A percentile compares a stretch with the other conserved stretches of the same genome.
Evolutionary conservation across 2,329 filamentous ascomycete genomes (phyloP).

Genomic region (Alternaria sp.): DNA sequence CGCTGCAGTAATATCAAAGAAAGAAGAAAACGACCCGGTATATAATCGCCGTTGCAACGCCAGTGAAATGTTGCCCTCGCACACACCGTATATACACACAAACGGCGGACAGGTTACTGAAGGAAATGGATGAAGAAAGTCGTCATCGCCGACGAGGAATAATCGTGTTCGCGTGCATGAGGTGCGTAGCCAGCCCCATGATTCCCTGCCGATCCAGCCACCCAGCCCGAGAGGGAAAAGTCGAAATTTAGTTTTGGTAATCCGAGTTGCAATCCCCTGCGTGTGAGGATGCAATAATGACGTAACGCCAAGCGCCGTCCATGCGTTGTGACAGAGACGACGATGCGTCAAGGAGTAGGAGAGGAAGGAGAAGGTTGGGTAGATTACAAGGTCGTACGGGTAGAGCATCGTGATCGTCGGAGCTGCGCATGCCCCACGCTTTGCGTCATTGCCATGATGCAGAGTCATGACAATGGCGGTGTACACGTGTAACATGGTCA

Average conservation of each 20-base stretch:
- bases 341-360: conserved; percentile 27
- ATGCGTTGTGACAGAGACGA: conserved; percentile 34
- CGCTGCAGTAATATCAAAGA: not conserved
- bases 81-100: conserved; percentile 30
- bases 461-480: conserved; percentile 15
- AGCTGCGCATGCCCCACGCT: conserved; percentile 8
- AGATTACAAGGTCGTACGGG: conserved; percentile 38
- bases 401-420: conserved; percentile 16
- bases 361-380: conserved; percentile 29
- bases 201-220: conserved; percentile 15
- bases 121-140: conserved; percentile 18
- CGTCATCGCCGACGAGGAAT: conserved; percentile 19
- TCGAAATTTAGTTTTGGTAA: conserved; percentile 20
- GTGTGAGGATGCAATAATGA: conserved; percentile 25
- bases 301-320: conserved; percentile 40
- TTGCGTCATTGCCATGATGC: conserved; percentile 4
- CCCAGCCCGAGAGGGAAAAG: conserved; percentile 17
- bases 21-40: conserved; percentile 4
- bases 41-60: conserved; percentile 27
- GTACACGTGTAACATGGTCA: conserved; percentile 11
- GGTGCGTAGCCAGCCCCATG: conserved; percentile 7
- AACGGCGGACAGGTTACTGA: conserved; percentile 25
- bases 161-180: conserved; percentile 24
- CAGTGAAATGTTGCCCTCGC: conserved; percentile 20
- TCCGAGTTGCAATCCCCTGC: conserved; percentile 19